A percentile compares a stretch with the other conserved stretches of the same genome.
These are phyloP conservation scores for Actinomortierella ambigua DNA, from an alignment of 371 early-diverging fungal species.

Conservation along the genomic window DNA sequence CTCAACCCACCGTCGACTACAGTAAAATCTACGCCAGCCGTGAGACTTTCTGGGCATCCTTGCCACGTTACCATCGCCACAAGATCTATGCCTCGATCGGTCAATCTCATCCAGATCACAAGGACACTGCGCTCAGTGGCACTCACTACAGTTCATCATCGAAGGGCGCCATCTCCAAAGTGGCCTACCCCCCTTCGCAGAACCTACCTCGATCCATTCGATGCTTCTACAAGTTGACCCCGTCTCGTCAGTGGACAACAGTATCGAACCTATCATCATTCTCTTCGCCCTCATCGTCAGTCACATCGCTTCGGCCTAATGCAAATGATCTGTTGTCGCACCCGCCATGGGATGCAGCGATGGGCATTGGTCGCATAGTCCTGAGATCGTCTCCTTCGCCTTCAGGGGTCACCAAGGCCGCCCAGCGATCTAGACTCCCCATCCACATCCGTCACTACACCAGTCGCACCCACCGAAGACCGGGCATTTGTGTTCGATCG, in stretches of 20 bases:
- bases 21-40: slow-evolving; percentile 10
- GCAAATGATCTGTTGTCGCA: not conserved
- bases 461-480: slow-evolving; percentile 23
- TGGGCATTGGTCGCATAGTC: slow-evolving; percentile 9
- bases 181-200: not conserved
- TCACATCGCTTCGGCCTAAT: slow-evolving; percentile 2
- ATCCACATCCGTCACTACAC: slow-evolving; percentile 37
- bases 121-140: slow-evolving; percentile 1
- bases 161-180: slow-evolving; percentile 1
- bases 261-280: not conserved
- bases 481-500: slow-evolving; percentile 20
- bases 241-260: too few species aligned
- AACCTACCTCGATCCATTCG: too few species aligned
- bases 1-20: slow-evolving; percentile 2
- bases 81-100: slow-evolving; percentile 7
- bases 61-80: slow-evolving; percentile 18
- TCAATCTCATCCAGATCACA: slow-evolving; percentile 1
- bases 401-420: slow-evolving; percentile 21
- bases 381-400: slow-evolving; percentile 12
- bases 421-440: slow-evolving; percentile 25
- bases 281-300: slow-evolving; percentile 3
- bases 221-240: too few species aligned
- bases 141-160: not conserved
- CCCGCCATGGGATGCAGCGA: not conserved
- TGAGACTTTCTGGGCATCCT: slow-evolving; percentile 19